phyloP scores from a whole-genome alignment of 495 filamentous ascomycete species.

The Neurospora cerealis region DNA sequence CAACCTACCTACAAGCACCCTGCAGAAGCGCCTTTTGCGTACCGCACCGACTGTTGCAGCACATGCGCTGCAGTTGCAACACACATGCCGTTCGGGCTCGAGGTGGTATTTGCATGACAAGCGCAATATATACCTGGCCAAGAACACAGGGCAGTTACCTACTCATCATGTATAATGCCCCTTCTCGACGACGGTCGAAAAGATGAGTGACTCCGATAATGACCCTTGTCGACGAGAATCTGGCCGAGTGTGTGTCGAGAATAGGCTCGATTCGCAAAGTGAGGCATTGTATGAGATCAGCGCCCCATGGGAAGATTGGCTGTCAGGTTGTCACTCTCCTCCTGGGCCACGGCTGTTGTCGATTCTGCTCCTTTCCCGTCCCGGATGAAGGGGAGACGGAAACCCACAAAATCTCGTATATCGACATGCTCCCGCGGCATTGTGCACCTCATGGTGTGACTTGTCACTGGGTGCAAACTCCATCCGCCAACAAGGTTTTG shows the following conservation, averaged over 20 bases:
- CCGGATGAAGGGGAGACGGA: not conserved
- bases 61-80: not conserved
- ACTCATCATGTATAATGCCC: not conserved
- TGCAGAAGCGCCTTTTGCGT: not conserved
- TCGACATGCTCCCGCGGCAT: not conserved
- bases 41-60: not conserved
- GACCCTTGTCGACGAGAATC: not conserved
- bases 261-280: not conserved
- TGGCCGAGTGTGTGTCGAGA: not conserved
- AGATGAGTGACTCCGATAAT: not conserved
- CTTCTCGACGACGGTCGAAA: not conserved
- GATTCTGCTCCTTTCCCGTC: not conserved
- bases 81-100: not conserved
- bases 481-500: not conserved
- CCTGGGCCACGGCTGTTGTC: not conserved
- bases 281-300: not conserved
- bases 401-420: not conserved
- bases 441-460: not conserved
- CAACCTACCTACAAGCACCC: not conserved
- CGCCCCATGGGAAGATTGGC: not conserved
- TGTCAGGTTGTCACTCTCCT: not conserved
- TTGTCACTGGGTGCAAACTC: not conserved
- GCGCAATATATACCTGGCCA: not conserved
- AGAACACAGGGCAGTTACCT: not conserved
- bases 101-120: not conserved